Evolutionary conservation across 2,329 filamentous ascomycete genomes (phyloP), one percentile per base, ranked within the genome.

Genomic region (Huntiella savannae): DNA sequence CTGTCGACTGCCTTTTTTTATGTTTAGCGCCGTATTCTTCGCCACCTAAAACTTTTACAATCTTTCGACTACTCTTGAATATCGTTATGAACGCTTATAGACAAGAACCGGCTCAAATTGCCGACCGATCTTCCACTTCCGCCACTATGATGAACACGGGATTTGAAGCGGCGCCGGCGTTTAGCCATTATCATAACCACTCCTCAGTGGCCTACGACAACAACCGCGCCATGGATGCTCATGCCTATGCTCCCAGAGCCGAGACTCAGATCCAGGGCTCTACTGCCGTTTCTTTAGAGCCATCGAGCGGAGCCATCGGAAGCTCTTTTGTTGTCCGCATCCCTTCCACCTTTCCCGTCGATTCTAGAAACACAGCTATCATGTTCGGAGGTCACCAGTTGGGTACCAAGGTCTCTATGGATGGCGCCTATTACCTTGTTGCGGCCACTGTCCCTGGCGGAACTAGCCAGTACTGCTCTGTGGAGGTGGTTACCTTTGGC

Each of bases 311-410:
- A 38, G 62, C 68, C 33, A 70, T 73, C 56, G 81, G 82, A 46
- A 81, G 79, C 15, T 77, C 77, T 55, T 65, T 94, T 7, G 70
- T 73, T 50, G 69, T 94, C 52, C 79, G 82, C 57, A 72, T 93
- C 28, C 76, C 78, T 45, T 79, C 81, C 38, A 71, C 78, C 50
- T 83, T 82, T 15, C 19, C 34, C 6, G 28, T 49, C 15, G 40
- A 45, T 10, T 39, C 48, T 5, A 15, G 34, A 28, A 43, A 43
- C 40, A 40, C 42, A 16, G 4, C 22, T 2, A 19, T 49, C 8
- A 10, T 32, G 10, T 46, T 49, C 19, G 43, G 43, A 4, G 36
- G 34, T 28, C 16, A 43, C 11, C 10, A 33, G 4, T 17, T 33
- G 8, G 32, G 12, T 33, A 34, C 40, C 13, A 43, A 43, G 17